Base-by-base conservation (phyloP, 768 basidiomycete genomes). In the Boletus sp. region DNA sequence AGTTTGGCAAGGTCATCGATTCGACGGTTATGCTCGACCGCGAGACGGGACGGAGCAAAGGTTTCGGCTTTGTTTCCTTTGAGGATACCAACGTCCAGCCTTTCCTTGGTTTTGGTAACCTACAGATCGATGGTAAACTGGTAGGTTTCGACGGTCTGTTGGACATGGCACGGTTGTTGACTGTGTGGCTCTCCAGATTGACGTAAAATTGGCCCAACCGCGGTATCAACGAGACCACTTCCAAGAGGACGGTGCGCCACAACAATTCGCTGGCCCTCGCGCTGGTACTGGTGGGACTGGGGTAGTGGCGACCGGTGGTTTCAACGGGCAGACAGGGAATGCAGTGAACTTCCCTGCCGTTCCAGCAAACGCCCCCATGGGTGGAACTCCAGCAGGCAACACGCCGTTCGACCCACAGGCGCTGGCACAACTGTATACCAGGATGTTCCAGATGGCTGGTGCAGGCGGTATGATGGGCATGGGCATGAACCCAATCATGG, bases 1-100 rank as follows among this genome's bases (percentile, higher is more conserved):
- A 95, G 68, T 98, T 90, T 62, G 97, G 97, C 56, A 88, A 87
- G 61, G 94, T 99, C 59, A 89, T 97, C 64, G 96, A 99, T 70
- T 94, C 96, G 42, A 98, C 96, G 1, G 93, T 99, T 61, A 99
- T 98, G 97, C 80, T 97, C 62, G 97, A 99, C 73, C 87, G 93
- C 41, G 94, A 98, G 71, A 94, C 93, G 4, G 89, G 90, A 25
- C 75, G 93, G 46, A 94, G 91, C 74, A 97, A 98, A 71, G 97
- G 97, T 13, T 99, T 99, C 60, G 97, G 95, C 0, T 99, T 99
- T 67, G 92, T 98, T 11, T 96, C 93, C 0, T 96, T 98, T 65
- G 89, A 94, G 67, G 88, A 92, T 57, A 88, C 87, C n/a, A 84
- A 88, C 60, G 91, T 95, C 21, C 88, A 93, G 56, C 87, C 87